Conservation (phyloP, 1,284 basidiomycete genomes). For the Ganoderma sinense region DNA sequence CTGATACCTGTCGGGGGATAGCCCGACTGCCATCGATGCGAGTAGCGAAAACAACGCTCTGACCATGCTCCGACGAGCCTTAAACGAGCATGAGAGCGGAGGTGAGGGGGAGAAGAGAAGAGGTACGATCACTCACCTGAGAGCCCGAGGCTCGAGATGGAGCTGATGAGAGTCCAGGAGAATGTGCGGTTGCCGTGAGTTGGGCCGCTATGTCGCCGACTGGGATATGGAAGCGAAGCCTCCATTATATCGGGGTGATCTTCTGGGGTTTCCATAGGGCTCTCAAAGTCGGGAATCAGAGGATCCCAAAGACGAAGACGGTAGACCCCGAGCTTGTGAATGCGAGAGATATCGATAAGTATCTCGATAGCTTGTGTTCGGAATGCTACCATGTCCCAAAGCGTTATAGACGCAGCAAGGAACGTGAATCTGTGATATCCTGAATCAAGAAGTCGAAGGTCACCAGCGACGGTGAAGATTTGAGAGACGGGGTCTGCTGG, state of each 20-base stretch:
- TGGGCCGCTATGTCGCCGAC: constrained; percentile 1
- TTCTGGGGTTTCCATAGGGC: background rate
- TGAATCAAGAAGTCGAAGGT: background rate
- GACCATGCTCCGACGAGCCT: background rate
- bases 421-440: background rate
- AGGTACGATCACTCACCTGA: background rate
- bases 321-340: background rate
- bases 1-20: background rate
- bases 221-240: background rate
- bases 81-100: background rate
- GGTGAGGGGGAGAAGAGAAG: background rate
- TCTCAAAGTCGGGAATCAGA: background rate
- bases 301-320: background rate
- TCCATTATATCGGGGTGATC: background rate
- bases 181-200: background rate
- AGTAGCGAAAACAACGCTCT: background rate
- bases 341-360: background rate
- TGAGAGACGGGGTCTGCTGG: background rate
- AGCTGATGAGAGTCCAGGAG: background rate
- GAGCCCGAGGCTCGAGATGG: background rate
- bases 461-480: background rate
- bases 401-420: background rate
- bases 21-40: background rate
- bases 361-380: too few species aligned
- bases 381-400: background rate